phyloP scores from a whole-genome alignment of 108 stramenopile species.

The Pseudonitzschia delicatissima region DNA sequence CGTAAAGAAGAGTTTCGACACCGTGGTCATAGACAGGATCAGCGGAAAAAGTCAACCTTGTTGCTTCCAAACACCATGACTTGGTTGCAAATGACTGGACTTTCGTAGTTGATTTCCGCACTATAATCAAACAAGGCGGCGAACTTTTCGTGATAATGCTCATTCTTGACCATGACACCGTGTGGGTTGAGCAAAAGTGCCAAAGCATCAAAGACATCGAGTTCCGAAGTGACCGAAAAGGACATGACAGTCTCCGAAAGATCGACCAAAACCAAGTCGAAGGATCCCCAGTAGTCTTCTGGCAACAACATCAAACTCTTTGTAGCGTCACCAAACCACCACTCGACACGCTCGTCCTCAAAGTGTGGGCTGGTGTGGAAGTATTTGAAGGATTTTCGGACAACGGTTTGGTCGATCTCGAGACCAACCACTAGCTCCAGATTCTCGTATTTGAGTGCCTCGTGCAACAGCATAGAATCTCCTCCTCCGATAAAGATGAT shows the following conservation, averaged over 20 bases:
- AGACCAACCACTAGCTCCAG: slow-evolving; percentile 77
- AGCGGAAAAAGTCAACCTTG: slow-evolving; percentile 29
- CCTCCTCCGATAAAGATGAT: slow-evolving; percentile 85
- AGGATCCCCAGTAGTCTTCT: slow-evolving; percentile 80
- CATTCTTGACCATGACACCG: slow-evolving; percentile 63
- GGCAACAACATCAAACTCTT: slow-evolving; percentile 76
- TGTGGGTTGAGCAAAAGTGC: slow-evolving; percentile 54
- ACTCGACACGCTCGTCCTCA: slow-evolving; percentile 76
- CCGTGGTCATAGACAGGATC: slow-evolving; percentile 22
- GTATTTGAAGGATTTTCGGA: slow-evolving; percentile 68
- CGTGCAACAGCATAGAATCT: slow-evolving; percentile 85
- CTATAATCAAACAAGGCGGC: slow-evolving; percentile 46
- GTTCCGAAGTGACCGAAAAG: slow-evolving; percentile 48
- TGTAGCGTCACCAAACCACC: slow-evolving; percentile 91
- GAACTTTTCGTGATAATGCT: slow-evolving; percentile 52
- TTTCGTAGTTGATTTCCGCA: slow-evolving; percentile 19
- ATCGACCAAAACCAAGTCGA: slow-evolving; percentile 84
- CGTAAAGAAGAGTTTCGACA: slow-evolving; percentile 11
- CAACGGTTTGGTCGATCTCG: slow-evolving; percentile 83
- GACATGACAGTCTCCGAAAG: slow-evolving; percentile 60
- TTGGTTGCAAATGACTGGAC: slow-evolving; percentile 22
- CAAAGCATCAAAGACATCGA: slow-evolving; percentile 57
- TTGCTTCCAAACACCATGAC: slow-evolving; percentile 26
- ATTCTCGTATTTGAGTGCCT: slow-evolving; percentile 75
- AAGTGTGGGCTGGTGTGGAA: slow-evolving; percentile 82